A percentile compares a stretch with the other conserved stretches of the same genome.
These are phyloP conservation scores for Cryptococcus sp. DNA, from an alignment of 1,284 basidiomycete species.

Conservation along the genomic window DNA sequence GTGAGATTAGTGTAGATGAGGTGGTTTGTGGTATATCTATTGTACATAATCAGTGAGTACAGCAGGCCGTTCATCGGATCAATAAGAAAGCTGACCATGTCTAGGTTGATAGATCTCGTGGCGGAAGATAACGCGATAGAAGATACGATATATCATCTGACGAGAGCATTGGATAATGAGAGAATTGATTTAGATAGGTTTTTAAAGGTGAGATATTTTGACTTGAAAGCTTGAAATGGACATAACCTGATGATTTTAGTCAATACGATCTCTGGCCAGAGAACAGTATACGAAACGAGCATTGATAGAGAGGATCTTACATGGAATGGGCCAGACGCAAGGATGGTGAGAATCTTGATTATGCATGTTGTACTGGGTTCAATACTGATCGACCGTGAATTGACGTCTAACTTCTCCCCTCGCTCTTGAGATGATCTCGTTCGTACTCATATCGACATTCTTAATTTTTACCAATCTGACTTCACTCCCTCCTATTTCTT, in stretches of 20 bases:
- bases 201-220: slow-evolving; percentile 60
- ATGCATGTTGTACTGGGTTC: slow-evolving; percentile 2
- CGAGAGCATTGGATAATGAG: slow-evolving; percentile 85
- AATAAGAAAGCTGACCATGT: slow-evolving; percentile 6
- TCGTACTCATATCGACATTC: too few species aligned
- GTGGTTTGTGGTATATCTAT: slow-evolving; percentile 90
- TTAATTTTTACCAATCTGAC: background rate
- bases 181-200: slow-evolving; percentile 88
- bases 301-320: slow-evolving; percentile 77
- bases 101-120: slow-evolving; percentile 83
- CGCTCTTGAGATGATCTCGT: too few species aligned
- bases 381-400: background rate
- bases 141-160: slow-evolving; percentile 95
- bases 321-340: slow-evolving; percentile 58
- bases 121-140: slow-evolving; percentile 99
- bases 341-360: slow-evolving; percentile 16
- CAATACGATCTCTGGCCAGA: slow-evolving; percentile 77
- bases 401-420: too few species aligned
- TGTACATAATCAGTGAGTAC: slow-evolving; percentile 88
- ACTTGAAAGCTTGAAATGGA: background rate
- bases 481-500: slow-evolving; percentile 11
- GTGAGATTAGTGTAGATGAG: slow-evolving; percentile 67
- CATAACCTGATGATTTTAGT: slow-evolving; percentile 52
- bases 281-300: slow-evolving; percentile 77
- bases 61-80: background rate